A percentile compares a stretch with the other conserved stretches of the same genome.
phyloP scores from a whole-genome alignment of 441 rosid genomes.

The Populus hybrid region DNA sequence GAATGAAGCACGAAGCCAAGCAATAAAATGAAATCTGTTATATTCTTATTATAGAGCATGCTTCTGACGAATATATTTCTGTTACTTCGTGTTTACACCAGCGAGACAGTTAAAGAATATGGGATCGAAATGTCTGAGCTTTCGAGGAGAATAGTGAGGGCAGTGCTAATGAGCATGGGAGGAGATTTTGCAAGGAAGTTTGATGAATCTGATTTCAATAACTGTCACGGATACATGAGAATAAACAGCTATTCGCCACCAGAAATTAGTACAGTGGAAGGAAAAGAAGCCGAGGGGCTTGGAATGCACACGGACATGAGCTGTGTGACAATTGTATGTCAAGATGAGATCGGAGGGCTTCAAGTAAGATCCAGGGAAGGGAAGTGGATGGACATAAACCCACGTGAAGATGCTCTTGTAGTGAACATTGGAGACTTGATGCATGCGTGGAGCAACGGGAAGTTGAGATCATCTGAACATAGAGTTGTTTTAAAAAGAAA shows the following conservation, averaged over 20 bases:
- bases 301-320: neutral
- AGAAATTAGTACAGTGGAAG: neutral
- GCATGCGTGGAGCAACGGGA: slow-evolving; percentile 24
- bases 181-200: neutral
- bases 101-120: neutral
- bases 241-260: neutral
- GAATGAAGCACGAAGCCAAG: neutral
- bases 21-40: neutral
- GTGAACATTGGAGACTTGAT: slow-evolving; percentile 20
- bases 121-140: neutral
- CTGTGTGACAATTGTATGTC: neutral
- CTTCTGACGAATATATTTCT: neutral
- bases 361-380: neutral
- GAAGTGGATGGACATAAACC: neutral
- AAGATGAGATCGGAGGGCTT: neutral
- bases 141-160: neutral
- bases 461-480: neutral
- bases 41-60: neutral
- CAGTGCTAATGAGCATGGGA: neutral
- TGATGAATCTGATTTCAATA: neutral
- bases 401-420: neutral
- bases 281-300: neutral
- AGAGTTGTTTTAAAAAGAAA: neutral
- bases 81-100: neutral
- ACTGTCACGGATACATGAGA: neutral